Evolutionary conservation across 2,329 filamentous ascomycete genomes (phyloP), one percentile per base, ranked within the genome.

Genomic region (Pseudocercospora ulei): DNA sequence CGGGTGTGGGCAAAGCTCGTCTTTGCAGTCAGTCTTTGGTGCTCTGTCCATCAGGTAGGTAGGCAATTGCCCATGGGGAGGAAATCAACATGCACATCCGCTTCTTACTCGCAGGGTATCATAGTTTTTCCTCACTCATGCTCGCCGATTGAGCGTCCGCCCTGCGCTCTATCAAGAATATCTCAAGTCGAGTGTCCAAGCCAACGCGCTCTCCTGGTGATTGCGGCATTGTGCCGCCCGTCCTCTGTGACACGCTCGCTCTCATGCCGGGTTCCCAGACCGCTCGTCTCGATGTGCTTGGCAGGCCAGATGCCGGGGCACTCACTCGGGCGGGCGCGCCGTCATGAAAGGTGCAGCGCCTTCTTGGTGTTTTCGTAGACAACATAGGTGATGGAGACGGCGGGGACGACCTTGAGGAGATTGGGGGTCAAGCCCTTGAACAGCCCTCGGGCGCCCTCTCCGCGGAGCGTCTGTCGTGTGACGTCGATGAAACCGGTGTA

Each of bases 371-470:
- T 90, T 65, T 94, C 86, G 58, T 94, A 94, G 44, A 90, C 82
- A 55, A 93, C 76, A 70, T 90, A 94, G 38, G 85, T 61, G 59
- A 98, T 96, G 54, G 86, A 94, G 38, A 98, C 80, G 18, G 90
- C 86, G 2, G 90, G 90, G 6, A 90, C 86, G 22, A 98, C 90
- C 68, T 98, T 98, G 53, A 98, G 70, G 24, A 98, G 68, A 59
- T 96, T 98, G 3, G 90, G 90, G 26, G 88, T 94, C 49, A 96
- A 69, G 1, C 90, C 90, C 63, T 92, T 94, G 70, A 94, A 98
- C 41, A 98, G 68, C 2, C 90, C 90, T 43, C 82, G 73, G 23
- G 82, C 60, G 1, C 90, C 90, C 64, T 98, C 90, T 34, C 80
- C 76, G 52, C 78, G 71, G 22, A 94, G 66, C 5, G 90, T 98